Base-by-base conservation (phyloP, 176 grass and related monocot species). In the Avena eriantha region DNA sequence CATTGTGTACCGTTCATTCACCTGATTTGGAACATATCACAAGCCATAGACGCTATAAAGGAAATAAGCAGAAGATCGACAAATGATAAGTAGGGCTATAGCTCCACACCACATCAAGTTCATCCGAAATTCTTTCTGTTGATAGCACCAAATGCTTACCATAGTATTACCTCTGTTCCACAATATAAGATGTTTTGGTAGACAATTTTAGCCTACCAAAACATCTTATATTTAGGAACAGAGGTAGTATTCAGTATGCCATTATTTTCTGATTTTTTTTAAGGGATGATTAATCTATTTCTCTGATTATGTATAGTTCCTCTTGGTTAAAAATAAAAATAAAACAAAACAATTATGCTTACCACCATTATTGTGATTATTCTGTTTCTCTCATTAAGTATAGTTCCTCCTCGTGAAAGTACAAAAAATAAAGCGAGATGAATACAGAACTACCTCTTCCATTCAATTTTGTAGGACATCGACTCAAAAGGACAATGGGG, bases 1-100 rank as follows among this genome's bases (percentile, higher is more conserved):
- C 75, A 84, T 85, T 17, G 94, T 86, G 74, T 96, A 99, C 64
- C 61, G 83, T 80, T 90, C 87, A 72, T 99, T 96, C 60, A 99
- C 94, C 94, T 99, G 83, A 33, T 47, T 84, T 49, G 63, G 54
- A 86, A 31, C 53, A 80, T 76, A 83, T 84, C 10, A 86, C 15
- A 51, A 86, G 13, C 59, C 33, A 78, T 69, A 7, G 29, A 83
- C 48, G 65, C 39, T 29, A 83, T 56, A 17, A 8, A 31, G 72
- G 14, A 87, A 76, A 50, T n/a, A 88, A 33, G n/a, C 4, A 2
- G 26, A 80, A 39, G 50, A 84, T 54, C 49, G 22, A 22, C 63
- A 55, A 31, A 75, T 75, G 22, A 51, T 8, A 75, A 76, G 10
- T 16, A 24, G 63, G 24, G 54, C 4, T 24, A 13, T 50, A 19